Evolutionary conservation across 2,329 filamentous ascomycete genomes (phyloP).

Genomic region (Phaeomoniella chlamydospora): DNA sequence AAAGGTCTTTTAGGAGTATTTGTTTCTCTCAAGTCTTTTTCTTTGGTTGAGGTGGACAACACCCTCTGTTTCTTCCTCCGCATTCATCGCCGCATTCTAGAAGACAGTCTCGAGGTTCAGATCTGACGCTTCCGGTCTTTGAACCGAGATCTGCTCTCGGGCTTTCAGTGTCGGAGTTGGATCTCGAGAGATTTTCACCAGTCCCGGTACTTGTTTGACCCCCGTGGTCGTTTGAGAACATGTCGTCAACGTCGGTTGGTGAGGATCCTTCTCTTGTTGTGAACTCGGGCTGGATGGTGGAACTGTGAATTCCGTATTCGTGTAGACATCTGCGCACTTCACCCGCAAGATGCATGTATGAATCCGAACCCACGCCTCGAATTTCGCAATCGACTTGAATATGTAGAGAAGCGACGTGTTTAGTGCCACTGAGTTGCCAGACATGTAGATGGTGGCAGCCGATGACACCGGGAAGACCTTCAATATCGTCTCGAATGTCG

Average conservation of each 20-base stretch:
- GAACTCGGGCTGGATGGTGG: slow-evolving; percentile 92
- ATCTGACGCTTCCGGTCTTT: slow-evolving; percentile 20
- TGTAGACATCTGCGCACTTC: slow-evolving; percentile 80
- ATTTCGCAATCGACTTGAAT: slow-evolving; percentile 86
- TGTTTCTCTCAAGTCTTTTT: too few species aligned
- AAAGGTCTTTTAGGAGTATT: too few species aligned
- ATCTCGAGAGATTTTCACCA: slow-evolving; percentile 5
- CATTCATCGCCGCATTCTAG: slow-evolving; percentile 32
- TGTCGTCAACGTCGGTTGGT: background rate
- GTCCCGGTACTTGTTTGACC: slow-evolving; percentile 5
- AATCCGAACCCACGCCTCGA: slow-evolving; percentile 58
- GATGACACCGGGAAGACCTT: slow-evolving; percentile 67
- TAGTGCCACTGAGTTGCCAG: slow-evolving; percentile 93
- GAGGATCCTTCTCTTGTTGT: slow-evolving; percentile 1
- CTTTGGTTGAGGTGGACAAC: slow-evolving; percentile 7
- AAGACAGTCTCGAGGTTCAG: slow-evolving; percentile 25
- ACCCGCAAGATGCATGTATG: slow-evolving; percentile 82
- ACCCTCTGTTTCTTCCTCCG: slow-evolving; percentile 14
- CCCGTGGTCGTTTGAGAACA: slow-evolving; percentile 2
- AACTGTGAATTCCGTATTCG: slow-evolving; percentile 89
- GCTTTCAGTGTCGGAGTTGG: slow-evolving; percentile 3
- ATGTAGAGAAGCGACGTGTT: slow-evolving; percentile 84
- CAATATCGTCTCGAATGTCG: slow-evolving; percentile 85
- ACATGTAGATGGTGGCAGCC: slow-evolving; percentile 94
- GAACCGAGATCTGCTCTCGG: slow-evolving; percentile 13